Evolutionary conservation across 1,284 basidiomycete genomes (phyloP), one percentile per base, ranked within the genome.

Genomic region (Phylloboletellus chloephorus): DNA sequence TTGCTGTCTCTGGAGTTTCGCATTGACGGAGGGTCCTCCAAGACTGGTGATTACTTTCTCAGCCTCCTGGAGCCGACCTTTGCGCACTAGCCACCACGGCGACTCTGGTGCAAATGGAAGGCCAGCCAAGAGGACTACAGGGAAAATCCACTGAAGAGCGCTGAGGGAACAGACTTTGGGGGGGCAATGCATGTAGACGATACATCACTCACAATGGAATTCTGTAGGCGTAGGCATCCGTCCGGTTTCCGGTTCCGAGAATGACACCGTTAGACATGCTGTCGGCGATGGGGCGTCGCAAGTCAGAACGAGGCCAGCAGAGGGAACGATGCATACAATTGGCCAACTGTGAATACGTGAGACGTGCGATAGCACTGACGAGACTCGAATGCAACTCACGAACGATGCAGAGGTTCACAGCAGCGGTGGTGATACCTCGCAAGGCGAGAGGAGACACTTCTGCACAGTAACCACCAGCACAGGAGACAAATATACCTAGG

Each of bases 21-120:
- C 46, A 12, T 61, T 29, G 37, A 59, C 11, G 1, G 47, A 49
- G 7, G 38, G 46, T 11, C 57, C 60, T 22, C 54, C 60, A 7
- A 62, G 44, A 22, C 71, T 73, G 5, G 53, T 56, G 7, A 82
- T 53, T 25, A 79, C 67, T 4, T 51, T 58, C 32, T 65, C 63
- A 0, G 79, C 78, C 25, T 78, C 71, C 4, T 75, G 72, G 3
- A 64, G 57, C 3, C 72, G 63, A 5, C 74, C 76, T 42, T 72
- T 72, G 21, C 70, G 69, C 24, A 80, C 68, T 9, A 81, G 64
- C 76, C 76, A 82, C 54, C 82, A 72, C 13, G 79, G 79, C 0
- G 74, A 78, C 52, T 82, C 76, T 1, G 78, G 78, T 3, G 78
- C 66, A 51, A 75, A 69, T 0, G 56, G 53, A 19, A 62, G 49